Evolutionary conservation across 148 eudicot species (phyloP).

Genomic region (Camellia lanceoleosa): DNA sequence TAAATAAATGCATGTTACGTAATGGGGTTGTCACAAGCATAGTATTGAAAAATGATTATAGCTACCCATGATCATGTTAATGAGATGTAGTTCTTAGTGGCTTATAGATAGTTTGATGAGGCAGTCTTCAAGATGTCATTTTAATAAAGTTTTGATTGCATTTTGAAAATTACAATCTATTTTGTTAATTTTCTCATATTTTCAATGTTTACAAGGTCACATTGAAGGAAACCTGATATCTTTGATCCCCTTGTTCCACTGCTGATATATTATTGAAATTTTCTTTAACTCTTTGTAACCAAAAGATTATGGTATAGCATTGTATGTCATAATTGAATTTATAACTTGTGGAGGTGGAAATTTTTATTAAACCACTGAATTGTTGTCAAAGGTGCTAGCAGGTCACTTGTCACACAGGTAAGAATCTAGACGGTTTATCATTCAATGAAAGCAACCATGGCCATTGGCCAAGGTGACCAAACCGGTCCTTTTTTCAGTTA

Average conservation of each 20-base stretch:
- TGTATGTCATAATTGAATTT: background rate
- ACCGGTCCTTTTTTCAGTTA: background rate
- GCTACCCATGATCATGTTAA: no score
- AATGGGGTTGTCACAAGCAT: no score
- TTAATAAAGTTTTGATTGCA: background rate
- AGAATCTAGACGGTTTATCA: slow-evolving; percentile 3
- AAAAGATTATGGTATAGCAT: background rate
- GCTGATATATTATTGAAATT: background rate
- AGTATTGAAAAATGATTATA: no score
- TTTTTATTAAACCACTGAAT: background rate
- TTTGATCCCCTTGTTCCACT: background rate
- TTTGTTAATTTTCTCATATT: background rate
- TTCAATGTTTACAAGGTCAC: background rate
- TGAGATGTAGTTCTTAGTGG: no score
- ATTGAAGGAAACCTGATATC: background rate
- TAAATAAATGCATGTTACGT: no score
- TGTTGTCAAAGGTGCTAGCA: slow-evolving; percentile 2
- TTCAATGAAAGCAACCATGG: background rate
- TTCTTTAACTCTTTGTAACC: background rate
- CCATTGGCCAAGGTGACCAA: slow-evolving; percentile 4
- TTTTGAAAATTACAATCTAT: background rate
- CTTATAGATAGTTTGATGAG: background rate
- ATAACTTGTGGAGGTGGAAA: background rate
- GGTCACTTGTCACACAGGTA: background rate
- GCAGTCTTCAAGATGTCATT: background rate